phyloP scores from a whole-genome alignment of 345 rosid species.

The Boechera stricta region DNA sequence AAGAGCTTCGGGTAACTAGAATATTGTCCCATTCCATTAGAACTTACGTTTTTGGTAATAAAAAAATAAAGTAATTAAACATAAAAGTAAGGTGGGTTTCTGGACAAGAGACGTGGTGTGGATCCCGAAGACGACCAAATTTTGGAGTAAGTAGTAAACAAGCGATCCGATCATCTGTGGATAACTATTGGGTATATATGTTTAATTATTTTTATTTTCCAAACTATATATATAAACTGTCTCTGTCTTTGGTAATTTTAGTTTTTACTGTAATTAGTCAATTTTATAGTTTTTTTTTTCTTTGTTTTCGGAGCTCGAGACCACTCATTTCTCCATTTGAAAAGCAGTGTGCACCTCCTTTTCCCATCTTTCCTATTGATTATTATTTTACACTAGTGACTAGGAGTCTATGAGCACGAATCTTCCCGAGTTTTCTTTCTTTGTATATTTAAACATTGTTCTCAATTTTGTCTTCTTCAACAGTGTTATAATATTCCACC shows the following conservation, averaged over 20 bases:
- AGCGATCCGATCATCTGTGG: constrained; percentile 34
- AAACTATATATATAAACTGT: constrained; percentile 13
- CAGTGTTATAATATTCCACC: constrained; percentile 2
- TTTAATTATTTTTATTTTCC: constrained; percentile 1
- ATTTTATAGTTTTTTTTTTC: constrained; percentile 29
- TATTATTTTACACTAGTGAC: constrained; percentile 28
- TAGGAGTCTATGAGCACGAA: constrained; percentile 39
- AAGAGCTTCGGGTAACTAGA: not conserved
- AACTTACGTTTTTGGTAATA: not conserved
- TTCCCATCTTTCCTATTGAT: constrained; percentile 18
- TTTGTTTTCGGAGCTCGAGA: constrained; percentile 50
- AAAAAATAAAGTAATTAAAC: constrained; percentile 11
- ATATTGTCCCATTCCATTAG: not conserved
- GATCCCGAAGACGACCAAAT: constrained; percentile 42
- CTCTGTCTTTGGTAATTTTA: constrained; percentile 26
- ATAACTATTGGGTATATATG: constrained; percentile 38
- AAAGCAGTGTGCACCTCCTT: constrained; percentile 41
- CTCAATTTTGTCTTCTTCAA: constrained; percentile 12
- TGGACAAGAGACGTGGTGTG: constrained; percentile 47
- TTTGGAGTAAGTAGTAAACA: constrained; percentile 33
- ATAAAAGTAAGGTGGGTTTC: constrained; percentile 11
- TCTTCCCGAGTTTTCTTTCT: constrained; percentile 26
- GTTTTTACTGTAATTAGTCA: constrained; percentile 40
- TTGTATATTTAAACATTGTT: not conserved
- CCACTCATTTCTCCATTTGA: constrained; percentile 39